Evolutionary conservation across 805 yeast species (phyloP).

Genomic region (Ogataea methanolica): DNA sequence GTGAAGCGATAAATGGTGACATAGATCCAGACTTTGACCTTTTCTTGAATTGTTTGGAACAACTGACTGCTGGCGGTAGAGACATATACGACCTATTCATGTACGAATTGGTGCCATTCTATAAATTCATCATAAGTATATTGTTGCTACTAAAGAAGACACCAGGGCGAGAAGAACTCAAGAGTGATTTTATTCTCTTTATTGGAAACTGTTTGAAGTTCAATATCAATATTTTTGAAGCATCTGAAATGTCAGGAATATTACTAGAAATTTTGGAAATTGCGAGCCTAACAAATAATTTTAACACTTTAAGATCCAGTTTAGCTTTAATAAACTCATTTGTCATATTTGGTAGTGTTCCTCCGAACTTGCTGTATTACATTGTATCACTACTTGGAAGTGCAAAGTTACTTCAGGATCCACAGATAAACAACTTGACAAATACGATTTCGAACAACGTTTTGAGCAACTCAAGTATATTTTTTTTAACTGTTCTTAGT

Average conservation of each 20-base stretch:
- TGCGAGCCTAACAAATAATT: slow-evolving; percentile 9
- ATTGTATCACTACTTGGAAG: slow-evolving; percentile 12
- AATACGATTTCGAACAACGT: slow-evolving; percentile 8
- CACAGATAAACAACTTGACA: slow-evolving; percentile 5
- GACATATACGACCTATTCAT: slow-evolving; percentile 20
- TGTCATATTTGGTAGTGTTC: slow-evolving; percentile 13
- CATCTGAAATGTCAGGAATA: slow-evolving; percentile 5
- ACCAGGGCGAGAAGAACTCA: slow-evolving; percentile 6
- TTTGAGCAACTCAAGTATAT: slow-evolving; percentile 7
- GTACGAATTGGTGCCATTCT: slow-evolving; percentile 14
- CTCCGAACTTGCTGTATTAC: slow-evolving; percentile 7
- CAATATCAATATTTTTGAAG: slow-evolving; percentile 18
- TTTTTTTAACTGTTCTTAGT: slow-evolving; percentile 9
- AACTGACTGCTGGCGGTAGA: slow-evolving; percentile 36
- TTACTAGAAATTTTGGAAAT: slow-evolving; percentile 9
- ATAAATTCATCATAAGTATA: slow-evolving; percentile 7
- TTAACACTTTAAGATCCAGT: slow-evolving; percentile 10
- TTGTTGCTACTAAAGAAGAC: slow-evolving; percentile 3
- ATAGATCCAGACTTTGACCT: slow-evolving; percentile 29
- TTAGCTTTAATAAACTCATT: slow-evolving; percentile 12
- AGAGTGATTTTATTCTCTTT: slow-evolving; percentile 10
- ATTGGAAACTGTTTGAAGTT: slow-evolving; percentile 18
- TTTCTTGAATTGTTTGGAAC: slow-evolving; percentile 47
- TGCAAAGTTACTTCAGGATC: slow-evolving; percentile 11
- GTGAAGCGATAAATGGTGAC: slow-evolving; percentile 40